Conservation (phyloP, 768 basidiomycete species). For the Strobilomyces echinocephalus region DNA sequence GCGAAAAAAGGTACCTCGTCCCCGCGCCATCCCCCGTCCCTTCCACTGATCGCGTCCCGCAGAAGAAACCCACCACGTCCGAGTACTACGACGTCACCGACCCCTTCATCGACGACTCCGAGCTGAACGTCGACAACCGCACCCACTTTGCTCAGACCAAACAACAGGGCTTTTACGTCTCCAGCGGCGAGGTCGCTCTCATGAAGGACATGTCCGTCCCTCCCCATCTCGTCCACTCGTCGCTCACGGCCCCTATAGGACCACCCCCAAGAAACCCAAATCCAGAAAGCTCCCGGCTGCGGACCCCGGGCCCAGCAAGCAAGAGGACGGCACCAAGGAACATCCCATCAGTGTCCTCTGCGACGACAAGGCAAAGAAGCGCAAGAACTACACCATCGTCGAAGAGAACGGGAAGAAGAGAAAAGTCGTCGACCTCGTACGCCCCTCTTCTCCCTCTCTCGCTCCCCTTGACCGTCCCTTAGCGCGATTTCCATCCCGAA, state of each 20-base stretch:
- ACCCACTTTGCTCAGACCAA: conserved; percentile 89
- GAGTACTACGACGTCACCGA: conserved; percentile 91
- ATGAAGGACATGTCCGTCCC: conserved; percentile 62
- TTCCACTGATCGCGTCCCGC: conserved; percentile 5
- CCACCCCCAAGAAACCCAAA: conserved; percentile 68
- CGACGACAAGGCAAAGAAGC: conserved; percentile 45
- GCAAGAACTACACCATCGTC: conserved; percentile 49
- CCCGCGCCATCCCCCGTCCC: neutral
- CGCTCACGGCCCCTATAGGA: conserved; percentile 28
- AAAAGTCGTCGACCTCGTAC: conserved; percentile 62
- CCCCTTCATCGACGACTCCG: conserved; percentile 97
- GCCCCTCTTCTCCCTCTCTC: conserved; percentile 13
- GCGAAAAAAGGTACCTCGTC: conserved; percentile 35
- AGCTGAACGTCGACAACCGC: conserved; percentile 84
- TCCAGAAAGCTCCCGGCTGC: conserved; percentile 45
- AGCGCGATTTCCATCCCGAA: conserved; percentile 69
- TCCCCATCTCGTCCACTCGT: neutral
- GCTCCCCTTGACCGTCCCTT: neutral
- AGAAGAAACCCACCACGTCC: conserved; percentile 49
- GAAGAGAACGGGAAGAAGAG: conserved; percentile 65
- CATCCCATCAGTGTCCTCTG: conserved; percentile 44
- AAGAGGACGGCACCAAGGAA: conserved; percentile 45
- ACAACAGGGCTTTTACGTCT: conserved; percentile 91
- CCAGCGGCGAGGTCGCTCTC: conserved; percentile 80
- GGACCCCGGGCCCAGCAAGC: conserved; percentile 23